Conservation (phyloP, 1,139 yeast genomes). For the Suhomyces coccinellae region DNA sequence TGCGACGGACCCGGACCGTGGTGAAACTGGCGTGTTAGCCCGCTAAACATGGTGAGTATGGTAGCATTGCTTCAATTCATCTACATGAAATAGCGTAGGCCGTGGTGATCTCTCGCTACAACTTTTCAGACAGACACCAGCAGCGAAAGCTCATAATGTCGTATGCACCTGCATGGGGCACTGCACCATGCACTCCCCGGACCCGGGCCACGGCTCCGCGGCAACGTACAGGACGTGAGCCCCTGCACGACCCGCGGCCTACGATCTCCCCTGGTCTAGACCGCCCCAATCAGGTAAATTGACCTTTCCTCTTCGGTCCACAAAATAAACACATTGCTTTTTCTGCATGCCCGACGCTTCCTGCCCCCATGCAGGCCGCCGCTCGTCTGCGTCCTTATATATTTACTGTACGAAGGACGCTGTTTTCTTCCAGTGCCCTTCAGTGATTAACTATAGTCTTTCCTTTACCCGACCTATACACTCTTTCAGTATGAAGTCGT, state of each 20-base stretch:
- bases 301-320: constrained; percentile 7
- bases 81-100: no score
- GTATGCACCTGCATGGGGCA: neutral
- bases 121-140: neutral
- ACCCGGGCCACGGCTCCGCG: neutral
- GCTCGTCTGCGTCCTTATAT: neutral
- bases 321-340: constrained; percentile 14
- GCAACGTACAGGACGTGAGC: no score
- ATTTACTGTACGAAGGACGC: neutral
- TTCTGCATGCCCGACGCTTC: constrained; percentile 4
- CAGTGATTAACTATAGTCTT: constrained; percentile 26
- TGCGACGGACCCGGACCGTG: no score
- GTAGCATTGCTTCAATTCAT: no score
- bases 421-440: neutral
- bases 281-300: constrained; percentile 8
- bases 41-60: no score
- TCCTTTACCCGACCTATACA: constrained; percentile 19
- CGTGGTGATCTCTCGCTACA: no score
- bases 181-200: neutral
- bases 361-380: neutral
- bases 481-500: constrained; percentile 16
- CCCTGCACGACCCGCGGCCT: neutral
- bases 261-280: constrained; percentile 6
- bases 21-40: no score
- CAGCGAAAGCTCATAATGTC: no score